These are phyloP conservation scores for Luffa acutangula DNA, from an alignment of 306 rosid species.

Conservation along the genomic window DNA sequence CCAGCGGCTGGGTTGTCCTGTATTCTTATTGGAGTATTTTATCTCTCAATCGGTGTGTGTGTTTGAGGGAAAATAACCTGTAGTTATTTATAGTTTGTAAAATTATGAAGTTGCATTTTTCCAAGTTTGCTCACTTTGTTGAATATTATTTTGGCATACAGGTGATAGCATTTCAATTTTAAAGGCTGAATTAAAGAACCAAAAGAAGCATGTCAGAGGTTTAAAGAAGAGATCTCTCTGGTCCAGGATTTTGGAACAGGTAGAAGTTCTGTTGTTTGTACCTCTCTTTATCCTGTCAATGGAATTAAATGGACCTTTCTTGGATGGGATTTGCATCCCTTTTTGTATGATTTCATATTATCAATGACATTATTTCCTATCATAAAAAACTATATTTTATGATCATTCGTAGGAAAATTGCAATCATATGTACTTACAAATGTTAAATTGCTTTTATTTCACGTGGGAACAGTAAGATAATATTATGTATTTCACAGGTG, in stretches of 20 bases:
- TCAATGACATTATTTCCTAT: not conserved
- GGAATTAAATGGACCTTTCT: not conserved
- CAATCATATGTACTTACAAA: not conserved
- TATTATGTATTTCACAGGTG: constrained; percentile 51
- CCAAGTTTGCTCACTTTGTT: not conserved
- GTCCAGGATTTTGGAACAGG: constrained; percentile 98
- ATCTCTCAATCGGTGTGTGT: not conserved
- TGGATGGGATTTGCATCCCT: not conserved
- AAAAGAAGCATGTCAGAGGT: constrained; percentile 82
- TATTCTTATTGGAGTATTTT: not conserved
- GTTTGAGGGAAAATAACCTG: not conserved
- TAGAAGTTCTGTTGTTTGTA: constrained; percentile 25
- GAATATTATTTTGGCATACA: constrained; percentile 24
- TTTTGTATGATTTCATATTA: not conserved
- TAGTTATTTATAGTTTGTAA: not conserved
- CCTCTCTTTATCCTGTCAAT: constrained; percentile 16
- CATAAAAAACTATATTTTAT: not conserved
- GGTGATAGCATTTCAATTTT: constrained; percentile 93
- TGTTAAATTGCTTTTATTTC: not conserved
- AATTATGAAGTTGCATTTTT: not conserved
- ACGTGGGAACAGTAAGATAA: constrained; percentile 4
- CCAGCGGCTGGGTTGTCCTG: not conserved
- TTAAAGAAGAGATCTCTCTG: constrained; percentile 94
- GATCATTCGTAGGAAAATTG: not conserved
- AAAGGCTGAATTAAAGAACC: constrained; percentile 88